Evolutionary conservation across 257 asterid genomes (phyloP).

Genomic region (Primulina tabacum): DNA sequence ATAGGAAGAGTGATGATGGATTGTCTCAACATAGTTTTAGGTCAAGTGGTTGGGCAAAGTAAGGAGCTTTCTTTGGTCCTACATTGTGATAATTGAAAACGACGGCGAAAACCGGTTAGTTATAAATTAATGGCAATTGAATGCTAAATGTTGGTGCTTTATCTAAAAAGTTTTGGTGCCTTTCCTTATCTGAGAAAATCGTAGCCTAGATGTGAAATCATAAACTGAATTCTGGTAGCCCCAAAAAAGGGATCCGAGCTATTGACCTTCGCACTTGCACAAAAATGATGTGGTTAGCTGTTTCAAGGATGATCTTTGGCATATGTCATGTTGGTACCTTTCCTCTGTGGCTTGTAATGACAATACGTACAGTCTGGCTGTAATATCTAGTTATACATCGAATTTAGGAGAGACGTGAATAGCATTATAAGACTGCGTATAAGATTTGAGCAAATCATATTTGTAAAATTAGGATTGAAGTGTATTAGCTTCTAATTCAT

Average conservation of each 20-base stretch:
- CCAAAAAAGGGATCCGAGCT: background rate
- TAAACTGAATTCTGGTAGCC: background rate
- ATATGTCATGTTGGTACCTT: background rate
- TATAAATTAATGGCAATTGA: background rate
- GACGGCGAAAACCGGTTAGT: background rate
- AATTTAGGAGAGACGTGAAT: background rate
- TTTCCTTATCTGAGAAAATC: background rate
- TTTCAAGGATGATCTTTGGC: background rate
- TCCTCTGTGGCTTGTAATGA: background rate
- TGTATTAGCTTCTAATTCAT: background rate
- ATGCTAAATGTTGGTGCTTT: background rate
- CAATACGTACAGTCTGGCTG: background rate
- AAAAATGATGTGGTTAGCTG: background rate
- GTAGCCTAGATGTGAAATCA: background rate
- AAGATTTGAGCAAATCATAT: background rate
- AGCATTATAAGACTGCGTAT: background rate
- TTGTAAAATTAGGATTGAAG: background rate
- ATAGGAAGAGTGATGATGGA: background rate
- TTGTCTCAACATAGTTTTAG: background rate
- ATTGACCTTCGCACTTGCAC: background rate
- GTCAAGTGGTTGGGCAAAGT: slow-evolving; percentile 14
- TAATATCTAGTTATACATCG: background rate
- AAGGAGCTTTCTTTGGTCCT: background rate
- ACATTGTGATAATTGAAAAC: background rate
- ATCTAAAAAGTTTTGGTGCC: slow-evolving; percentile 12